Conservation (phyloP, 2,329 filamentous ascomycete species). For the Fusarium subglutinans region DNA sequence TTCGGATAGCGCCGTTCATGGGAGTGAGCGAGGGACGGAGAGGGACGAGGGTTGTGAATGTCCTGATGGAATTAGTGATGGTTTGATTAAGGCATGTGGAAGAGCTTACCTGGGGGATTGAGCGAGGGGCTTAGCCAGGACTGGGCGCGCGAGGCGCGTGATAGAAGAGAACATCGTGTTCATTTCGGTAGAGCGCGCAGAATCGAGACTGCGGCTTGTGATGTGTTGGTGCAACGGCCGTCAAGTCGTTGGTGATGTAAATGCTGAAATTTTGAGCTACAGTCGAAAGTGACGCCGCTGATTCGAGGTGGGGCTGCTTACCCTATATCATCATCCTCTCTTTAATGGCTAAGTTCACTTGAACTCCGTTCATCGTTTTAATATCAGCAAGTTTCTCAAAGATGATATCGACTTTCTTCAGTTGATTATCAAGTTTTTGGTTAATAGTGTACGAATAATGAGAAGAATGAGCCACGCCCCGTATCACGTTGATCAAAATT, state of each 20-base stretch:
- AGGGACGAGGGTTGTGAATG: conserved; percentile 60
- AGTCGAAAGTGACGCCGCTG: conserved; percentile 33
- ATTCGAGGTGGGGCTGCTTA: conserved; percentile 22
- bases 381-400: neutral
- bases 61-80: conserved; percentile 44
- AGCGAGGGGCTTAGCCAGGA: conserved; percentile 37
- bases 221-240: conserved; percentile 22
- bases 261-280: conserved; percentile 42
- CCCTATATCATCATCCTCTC: conserved; percentile 7
- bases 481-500: neutral
- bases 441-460: neutral
- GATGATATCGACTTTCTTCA: neutral
- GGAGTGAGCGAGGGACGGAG: conserved; percentile 59
- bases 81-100: neutral
- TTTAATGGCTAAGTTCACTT: neutral
- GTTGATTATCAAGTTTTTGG: neutral
- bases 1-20: conserved; percentile 46
- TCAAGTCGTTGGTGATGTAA: conserved; percentile 30
- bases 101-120: conserved; percentile 39
- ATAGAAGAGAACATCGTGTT: conserved; percentile 44
- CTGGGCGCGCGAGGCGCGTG: conserved; percentile 45
- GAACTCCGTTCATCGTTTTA: conserved; percentile 50
- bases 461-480: neutral
- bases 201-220: conserved; percentile 20
- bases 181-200: conserved; percentile 28